A percentile compares a stretch with the other conserved stretches of the same genome.
Evolutionary conservation across 148 eudicot species (phyloP).

Genomic region (Linanthus parryae): DNA sequence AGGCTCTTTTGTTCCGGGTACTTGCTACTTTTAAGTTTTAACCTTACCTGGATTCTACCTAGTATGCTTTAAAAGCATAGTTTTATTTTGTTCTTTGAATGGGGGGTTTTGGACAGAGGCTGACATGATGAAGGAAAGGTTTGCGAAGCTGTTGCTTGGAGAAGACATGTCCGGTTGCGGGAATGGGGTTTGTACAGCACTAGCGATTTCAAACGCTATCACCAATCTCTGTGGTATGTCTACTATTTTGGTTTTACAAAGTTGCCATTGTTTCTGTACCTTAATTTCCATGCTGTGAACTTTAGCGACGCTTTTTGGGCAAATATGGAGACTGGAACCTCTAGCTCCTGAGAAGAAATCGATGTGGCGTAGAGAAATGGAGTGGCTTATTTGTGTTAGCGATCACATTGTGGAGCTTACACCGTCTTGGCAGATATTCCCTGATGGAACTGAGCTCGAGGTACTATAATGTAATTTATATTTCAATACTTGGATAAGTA

Average conservation of each 20-base stretch:
- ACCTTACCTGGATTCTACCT: too few relatives aligned
- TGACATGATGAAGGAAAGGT: conserved; percentile 95
- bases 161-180: conserved; percentile 99
- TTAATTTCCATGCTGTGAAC: neutral
- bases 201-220: conserved; percentile 89
- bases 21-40: too few relatives aligned
- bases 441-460: conserved; percentile 94
- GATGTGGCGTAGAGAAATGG: conserved; percentile 96
- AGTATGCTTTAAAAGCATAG: too few relatives aligned
- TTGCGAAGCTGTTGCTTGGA: conserved; percentile 83
- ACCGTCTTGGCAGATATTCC: conserved; percentile 88
- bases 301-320: conserved; percentile 82
- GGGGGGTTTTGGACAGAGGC: conserved; percentile 32
- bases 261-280: neutral
- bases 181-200: conserved; percentile 75
- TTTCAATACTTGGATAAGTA: too few relatives aligned
- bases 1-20: too few relatives aligned
- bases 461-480: too few relatives aligned
- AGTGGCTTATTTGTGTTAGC: conserved; percentile 79
- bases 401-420: conserved; percentile 88
- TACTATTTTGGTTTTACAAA: neutral
- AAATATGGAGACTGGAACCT: conserved; percentile 95
- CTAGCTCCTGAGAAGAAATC: conserved; percentile 62
- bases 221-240: conserved; percentile 79
- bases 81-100: neutral